These are phyloP conservation scores for Phytophthora tubulina DNA, from an alignment of 352 stramenopile species.

Conservation along the genomic window DNA sequence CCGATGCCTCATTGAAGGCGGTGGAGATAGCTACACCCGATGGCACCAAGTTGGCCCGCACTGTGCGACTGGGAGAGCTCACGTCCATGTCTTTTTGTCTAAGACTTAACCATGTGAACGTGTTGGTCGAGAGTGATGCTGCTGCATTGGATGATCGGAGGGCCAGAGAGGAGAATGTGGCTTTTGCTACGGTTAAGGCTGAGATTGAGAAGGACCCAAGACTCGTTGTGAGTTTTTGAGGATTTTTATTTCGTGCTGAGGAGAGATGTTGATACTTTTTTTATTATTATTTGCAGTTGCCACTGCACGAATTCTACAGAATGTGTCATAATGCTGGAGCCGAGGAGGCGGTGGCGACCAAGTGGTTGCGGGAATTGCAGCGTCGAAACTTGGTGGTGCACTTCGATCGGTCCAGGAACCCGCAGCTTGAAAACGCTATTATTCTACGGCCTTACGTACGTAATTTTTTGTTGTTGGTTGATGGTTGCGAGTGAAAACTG, in stretches of 20 bases:
- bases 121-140: slow-evolving; percentile 62
- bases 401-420: slow-evolving; percentile 74
- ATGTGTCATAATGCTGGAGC: slow-evolving; percentile 78
- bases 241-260: slow-evolving; percentile 6
- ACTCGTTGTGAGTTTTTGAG: slow-evolving; percentile 47
- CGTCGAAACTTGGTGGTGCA: slow-evolving; percentile 80
- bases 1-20: slow-evolving; percentile 65
- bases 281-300: slow-evolving; percentile 51
- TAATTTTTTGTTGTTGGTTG: slow-evolving; percentile 9
- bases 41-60: slow-evolving; percentile 74
- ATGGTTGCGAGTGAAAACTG: not conserved
- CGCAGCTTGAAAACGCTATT: slow-evolving; percentile 72
- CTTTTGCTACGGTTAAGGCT: slow-evolving; percentile 74
- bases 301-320: slow-evolving; percentile 73
- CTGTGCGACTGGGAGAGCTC: slow-evolving; percentile 67
- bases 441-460: slow-evolving; percentile 77
- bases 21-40: slow-evolving; percentile 76
- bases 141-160: slow-evolving; percentile 39
- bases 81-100: slow-evolving; percentile 76
- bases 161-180: slow-evolving; percentile 53
- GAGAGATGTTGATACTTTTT: slow-evolving; percentile 2
- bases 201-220: slow-evolving; percentile 68
- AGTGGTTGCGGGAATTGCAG: slow-evolving; percentile 82
- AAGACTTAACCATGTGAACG: slow-evolving; percentile 72
- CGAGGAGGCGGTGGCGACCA: slow-evolving; percentile 75